Percentiles rank a stretch among this genome's conserved stretches.
Conservation (phyloP, 177 flowering plant species). For the Telopea speciosissima region DNA sequence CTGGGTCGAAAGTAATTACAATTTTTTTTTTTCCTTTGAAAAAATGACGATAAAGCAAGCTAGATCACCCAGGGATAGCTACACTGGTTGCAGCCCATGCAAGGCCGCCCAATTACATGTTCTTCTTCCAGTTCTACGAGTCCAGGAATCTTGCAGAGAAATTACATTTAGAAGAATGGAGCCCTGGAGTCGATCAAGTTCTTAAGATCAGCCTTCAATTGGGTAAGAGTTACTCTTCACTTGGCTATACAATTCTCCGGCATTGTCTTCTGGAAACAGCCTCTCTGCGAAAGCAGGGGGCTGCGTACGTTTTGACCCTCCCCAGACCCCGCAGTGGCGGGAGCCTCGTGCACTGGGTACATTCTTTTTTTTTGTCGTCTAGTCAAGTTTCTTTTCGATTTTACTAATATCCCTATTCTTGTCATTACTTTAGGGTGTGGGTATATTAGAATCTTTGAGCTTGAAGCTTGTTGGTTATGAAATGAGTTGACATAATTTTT, state of each 20-base stretch:
- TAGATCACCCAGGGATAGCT: conserved; percentile 76
- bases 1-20: neutral
- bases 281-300: too few species aligned
- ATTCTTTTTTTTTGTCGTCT: too few species aligned
- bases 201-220: conserved; percentile 40
- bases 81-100: conserved; percentile 81
- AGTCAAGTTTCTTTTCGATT: neutral
- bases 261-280: too few species aligned
- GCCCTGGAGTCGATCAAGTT: conserved; percentile 40
- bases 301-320: too few species aligned
- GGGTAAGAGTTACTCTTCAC: conserved; percentile 32
- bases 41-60: conserved; percentile 35
- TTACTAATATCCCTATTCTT: neutral
- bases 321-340: too few species aligned
- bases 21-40: neutral
- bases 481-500: neutral
- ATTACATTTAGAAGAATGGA: conserved; percentile 78
- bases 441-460: neutral
- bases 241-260: neutral
- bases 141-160: conserved; percentile 49
- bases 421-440: neutral
- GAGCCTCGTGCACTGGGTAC: too few species aligned
- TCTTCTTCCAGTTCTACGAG: conserved; percentile 67
- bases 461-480: neutral
- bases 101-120: conserved; percentile 85